Evolutionary conservation across 2,329 filamentous ascomycete species (phyloP).

Genomic region (Aspergillus sp.): DNA sequence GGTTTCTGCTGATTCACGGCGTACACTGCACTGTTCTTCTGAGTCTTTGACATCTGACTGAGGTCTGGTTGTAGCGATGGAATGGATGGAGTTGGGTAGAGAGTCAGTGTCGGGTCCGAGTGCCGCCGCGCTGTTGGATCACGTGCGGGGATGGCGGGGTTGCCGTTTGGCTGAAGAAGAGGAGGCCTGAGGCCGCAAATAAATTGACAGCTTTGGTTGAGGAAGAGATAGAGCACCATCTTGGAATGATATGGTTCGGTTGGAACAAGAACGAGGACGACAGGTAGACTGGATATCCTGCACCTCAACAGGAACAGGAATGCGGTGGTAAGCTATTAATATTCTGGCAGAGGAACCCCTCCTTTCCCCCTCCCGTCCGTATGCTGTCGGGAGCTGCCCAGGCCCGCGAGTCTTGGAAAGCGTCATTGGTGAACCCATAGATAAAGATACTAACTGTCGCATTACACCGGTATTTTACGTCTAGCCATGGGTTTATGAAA

Average conservation of each 20-base stretch:
- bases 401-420: neutral
- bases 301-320: neutral
- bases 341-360: neutral
- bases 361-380: constrained; percentile 2
- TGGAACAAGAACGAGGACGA: neutral
- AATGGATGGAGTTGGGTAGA: neutral
- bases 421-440: constrained; percentile 3
- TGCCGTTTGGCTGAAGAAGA: neutral
- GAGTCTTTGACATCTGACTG: neutral
- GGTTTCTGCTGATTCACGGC: neutral
- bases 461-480: neutral
- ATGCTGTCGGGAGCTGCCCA: neutral
- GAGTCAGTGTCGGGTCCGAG: neutral
- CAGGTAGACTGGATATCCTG: neutral
- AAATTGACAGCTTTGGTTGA: constrained; percentile 12
- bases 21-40: neutral
- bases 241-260: neutral
- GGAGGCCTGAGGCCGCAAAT: constrained; percentile 13
- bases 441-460: neutral
- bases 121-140: constrained; percentile 3
- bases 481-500: too few relatives aligned
- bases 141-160: constrained; percentile 18
- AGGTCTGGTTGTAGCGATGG: neutral
- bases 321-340: neutral
- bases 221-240: constrained; percentile 13